These are phyloP conservation scores for Mycena galericulata DNA, from an alignment of 768 basidiomycete species.

Conservation along the genomic window DNA sequence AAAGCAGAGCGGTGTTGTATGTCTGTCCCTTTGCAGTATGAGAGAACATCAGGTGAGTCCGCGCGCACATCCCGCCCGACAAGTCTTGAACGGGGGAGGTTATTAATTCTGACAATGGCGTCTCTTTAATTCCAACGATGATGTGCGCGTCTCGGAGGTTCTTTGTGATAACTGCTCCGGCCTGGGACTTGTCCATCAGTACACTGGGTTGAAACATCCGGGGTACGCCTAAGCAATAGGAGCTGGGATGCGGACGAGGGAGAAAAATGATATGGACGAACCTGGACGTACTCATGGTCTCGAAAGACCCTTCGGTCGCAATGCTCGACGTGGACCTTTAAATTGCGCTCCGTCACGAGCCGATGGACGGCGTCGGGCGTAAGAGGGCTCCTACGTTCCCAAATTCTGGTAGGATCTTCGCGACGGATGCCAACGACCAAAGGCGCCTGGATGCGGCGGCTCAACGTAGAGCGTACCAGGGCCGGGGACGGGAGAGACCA, in stretches of 20 bases:
- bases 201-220: conserved; percentile 11
- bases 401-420: conserved; percentile 84
- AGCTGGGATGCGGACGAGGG: background rate
- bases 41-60: conserved; percentile 92
- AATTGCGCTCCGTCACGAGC: conserved; percentile 66
- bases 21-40: conserved; percentile 90
- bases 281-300: conserved; percentile 72
- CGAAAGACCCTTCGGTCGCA: conserved; percentile 83
- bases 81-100: conserved; percentile 50
- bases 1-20: conserved; percentile 86
- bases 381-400: conserved; percentile 89
- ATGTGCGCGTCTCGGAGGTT: conserved; percentile 77
- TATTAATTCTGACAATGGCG: conserved; percentile 72
- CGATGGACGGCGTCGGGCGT: conserved; percentile 79
- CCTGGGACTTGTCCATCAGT: conserved; percentile 57
- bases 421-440: conserved; percentile 56
- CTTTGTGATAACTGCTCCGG: conserved; percentile 75
- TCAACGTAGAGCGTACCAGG: background rate
- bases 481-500: conserved; percentile 13
- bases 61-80: conserved; percentile 41
- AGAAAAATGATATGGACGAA: conserved; percentile 46
- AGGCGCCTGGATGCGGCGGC: conserved; percentile 14
- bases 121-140: conserved; percentile 91
- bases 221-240: background rate
- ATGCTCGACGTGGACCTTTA: conserved; percentile 79